These are phyloP conservation scores for Picea glauca DNA, from an alignment of 75 land plant genomes.

Conservation along the genomic window DNA sequence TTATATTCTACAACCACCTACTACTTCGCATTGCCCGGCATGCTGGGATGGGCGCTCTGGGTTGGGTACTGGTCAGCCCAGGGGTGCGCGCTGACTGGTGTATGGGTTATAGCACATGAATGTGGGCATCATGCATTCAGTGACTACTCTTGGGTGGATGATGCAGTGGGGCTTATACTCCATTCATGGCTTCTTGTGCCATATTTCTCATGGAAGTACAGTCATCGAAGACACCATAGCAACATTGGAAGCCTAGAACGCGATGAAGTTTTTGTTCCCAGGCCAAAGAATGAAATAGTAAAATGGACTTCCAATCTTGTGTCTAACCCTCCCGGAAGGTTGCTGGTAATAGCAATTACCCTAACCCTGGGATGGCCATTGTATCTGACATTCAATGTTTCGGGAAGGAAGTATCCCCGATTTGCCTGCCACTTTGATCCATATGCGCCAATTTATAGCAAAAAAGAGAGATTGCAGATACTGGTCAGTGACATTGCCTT, in stretches of 20 bases:
- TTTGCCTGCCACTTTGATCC: constrained; percentile 49
- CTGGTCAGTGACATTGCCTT: constrained; percentile 51
- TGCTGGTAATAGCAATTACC: constrained; percentile 29
- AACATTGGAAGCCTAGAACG: constrained; percentile 41
- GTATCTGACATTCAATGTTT: constrained; percentile 52
- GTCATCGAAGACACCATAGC: constrained; percentile 38
- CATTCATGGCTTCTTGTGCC: constrained; percentile 40
- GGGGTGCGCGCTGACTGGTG: constrained; percentile 64
- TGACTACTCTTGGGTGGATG: constrained; percentile 36
- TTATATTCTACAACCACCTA: constrained; percentile 24
- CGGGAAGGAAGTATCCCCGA: constrained; percentile 48
- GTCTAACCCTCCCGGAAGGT: constrained; percentile 57
- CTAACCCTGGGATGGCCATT: constrained; percentile 64
- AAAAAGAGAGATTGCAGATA: constrained; percentile 46
- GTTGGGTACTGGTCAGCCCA: constrained; percentile 46
- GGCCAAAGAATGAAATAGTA: constrained; percentile 31
- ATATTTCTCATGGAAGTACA: constrained; percentile 49
- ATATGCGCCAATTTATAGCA: constrained; percentile 10
- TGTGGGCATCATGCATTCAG: constrained; percentile 74
- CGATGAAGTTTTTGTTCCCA: constrained; percentile 49
- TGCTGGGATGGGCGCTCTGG: constrained; percentile 35
- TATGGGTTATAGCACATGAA: constrained; percentile 73
- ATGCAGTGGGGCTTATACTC: constrained; percentile 31
- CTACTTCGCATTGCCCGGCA: constrained; percentile 19
- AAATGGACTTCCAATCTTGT: constrained; percentile 31